Base-by-base conservation (phyloP, 768 basidiomycete genomes). In the Lanmaoa rubissima region DNA sequence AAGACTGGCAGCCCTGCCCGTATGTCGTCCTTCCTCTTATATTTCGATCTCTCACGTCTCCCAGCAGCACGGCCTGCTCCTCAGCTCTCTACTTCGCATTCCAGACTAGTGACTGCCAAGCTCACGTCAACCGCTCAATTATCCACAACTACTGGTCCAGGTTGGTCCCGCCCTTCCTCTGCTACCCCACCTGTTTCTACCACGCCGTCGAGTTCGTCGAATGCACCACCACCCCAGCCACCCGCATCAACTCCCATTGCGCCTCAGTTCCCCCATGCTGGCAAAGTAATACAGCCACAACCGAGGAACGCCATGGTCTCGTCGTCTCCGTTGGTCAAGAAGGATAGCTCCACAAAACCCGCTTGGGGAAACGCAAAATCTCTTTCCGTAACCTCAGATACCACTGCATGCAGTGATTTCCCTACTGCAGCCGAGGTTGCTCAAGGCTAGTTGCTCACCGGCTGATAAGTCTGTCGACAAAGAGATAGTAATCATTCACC, bases 381-480 rank as follows among this genome's bases (percentile, higher is more conserved):
- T 14, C 62, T 67, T 12, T 58, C 63, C 36, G 38, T 53, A 52
- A 55, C 74, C 44, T 54, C 74, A 3, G 81, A 85, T 43, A 71
- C 75, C 48, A 71, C 75, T 24, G 72, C 74, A 43, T 72, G 76
- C 39, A 81, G 76, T 54, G 95, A 98, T 61, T 99, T 99, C 69
- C 97, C 97, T 8, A 99, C 97, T 6, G 94, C 96, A 45, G 93
- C 92, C 38, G 97, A 99, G 76, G 93, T 94, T 43, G 92, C 92
- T 8, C 87, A 88, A 76, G 88, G 92, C 88, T 62, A 64, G 82
- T 76, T 21, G 36, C 51, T 52, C 52, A 44, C 47, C 38, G 19
- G 26, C 21, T 51, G 45, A 11, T 24, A 14, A 3, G 24, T 31
- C 21, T 41, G 10, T 54, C 49, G 8, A 51, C 54, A n/a, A 32